Evolutionary conservation across 2,329 filamentous ascomycete species (phyloP).

Genomic region (Pseudogymnoascus sp.): DNA sequence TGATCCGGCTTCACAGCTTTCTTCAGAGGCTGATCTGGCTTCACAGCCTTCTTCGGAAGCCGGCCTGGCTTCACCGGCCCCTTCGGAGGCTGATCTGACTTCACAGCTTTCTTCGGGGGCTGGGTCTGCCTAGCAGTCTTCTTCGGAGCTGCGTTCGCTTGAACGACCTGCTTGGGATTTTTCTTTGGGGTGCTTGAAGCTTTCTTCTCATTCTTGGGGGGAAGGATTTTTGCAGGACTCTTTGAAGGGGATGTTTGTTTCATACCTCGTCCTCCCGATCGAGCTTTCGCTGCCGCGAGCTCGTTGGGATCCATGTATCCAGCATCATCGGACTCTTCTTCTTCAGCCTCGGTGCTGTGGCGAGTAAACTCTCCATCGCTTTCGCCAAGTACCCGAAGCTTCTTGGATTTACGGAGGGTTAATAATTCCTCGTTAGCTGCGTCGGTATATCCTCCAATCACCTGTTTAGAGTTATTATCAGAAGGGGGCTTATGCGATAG

Average conservation of each 20-base stretch:
- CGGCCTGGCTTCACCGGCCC: neutral
- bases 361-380: slow-evolving; percentile 14
- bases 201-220: neutral
- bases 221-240: neutral
- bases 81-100: neutral
- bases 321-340: slow-evolving; percentile 9
- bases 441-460: slow-evolving; percentile 11
- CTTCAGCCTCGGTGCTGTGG: slow-evolving; percentile 10
- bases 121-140: neutral
- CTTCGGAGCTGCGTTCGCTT: neutral
- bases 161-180: neutral
- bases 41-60: neutral
- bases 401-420: neutral
- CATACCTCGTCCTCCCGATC: slow-evolving; percentile 3
- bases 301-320: neutral
- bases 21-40: neutral
- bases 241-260: neutral
- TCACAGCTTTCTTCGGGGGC: neutral
- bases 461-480: slow-evolving; percentile 6
- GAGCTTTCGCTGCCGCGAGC: neutral
- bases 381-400: neutral
- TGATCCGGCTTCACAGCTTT: neutral
- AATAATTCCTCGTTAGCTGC: slow-evolving; percentile 12
- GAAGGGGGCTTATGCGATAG: neutral
- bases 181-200: neutral